Evolutionary conservation across 495 filamentous ascomycete genomes (phyloP), one percentile per base, ranked within the genome.

Genomic region (Oidiodendron maius): DNA sequence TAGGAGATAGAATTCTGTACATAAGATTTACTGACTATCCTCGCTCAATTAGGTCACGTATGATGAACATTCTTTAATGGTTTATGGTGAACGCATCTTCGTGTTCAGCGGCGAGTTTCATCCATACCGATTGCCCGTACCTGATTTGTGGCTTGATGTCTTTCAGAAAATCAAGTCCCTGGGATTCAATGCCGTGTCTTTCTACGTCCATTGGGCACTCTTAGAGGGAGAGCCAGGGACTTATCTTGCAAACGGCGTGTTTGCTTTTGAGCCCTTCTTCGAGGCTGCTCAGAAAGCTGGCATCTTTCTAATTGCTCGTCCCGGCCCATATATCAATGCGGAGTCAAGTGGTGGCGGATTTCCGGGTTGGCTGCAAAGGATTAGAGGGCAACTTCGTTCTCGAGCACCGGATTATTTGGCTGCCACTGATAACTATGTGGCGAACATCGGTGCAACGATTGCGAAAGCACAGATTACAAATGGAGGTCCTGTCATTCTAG

Each of bases 131-230:
- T 72, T 91, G 4, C 87, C 87, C 0, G 86, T 91, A 3, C 74
- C 82, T 0, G 72, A 75, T 16, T 69, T 91, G 3, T 89, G 77
- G 73, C 71, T 83, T 35, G 87, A 91, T 58, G 61, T 91, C 24
- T 81, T 93, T 57, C 80, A 89, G 55, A 93, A 93, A 63, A 75
- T 88, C 64, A 87, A 81, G 62, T 83, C 84, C 21, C 60, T 87
- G 0, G 87, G 87, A 1, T 88, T 87, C 64, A 89, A 84, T 51
- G 69, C 72, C n/a, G 81, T 87, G 13, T 86, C 81, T 0, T 86
- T 90, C 63, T 88, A 89, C 57, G 65, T 79, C 13, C 72, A 89
- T 53, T 91, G 86, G 87, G 83, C 82, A n/a, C 64, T 90, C n/a
- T 58, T 87, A 1, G 86, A 91, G 63, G 86, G 84, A 23, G 78